Base-by-base conservation (phyloP, 2,329 filamentous ascomycete genomes). In the Aspergillus clavatus region DNA sequence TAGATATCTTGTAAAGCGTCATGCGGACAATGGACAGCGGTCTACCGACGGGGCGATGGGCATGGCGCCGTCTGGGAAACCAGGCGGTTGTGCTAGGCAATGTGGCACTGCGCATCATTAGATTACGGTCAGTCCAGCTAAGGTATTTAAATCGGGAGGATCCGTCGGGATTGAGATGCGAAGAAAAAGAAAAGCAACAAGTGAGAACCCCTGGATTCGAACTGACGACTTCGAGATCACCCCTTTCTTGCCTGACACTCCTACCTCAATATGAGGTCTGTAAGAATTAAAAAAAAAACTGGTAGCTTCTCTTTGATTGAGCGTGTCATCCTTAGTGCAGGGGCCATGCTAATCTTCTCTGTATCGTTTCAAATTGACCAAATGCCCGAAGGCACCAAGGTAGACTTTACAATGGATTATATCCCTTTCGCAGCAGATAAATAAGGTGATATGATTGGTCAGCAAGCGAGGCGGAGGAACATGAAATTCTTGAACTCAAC, bases 261-360 rank as follows among this genome's bases (percentile, higher is more conserved):
- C 26, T 23, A 53, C 49, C 48, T 52, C 44, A 2, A 54, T 48
- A 54, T 23, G n/a, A 44, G 37, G 36, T 27, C 40, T 38, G 43
- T 45, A 54, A 53, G 46, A 46, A 38, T 38, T 31, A 11, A 46
- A 58, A 79, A 82, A 83, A 84, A 82, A 80, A 81, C 73, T 75
- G 75, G 76, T 77, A 80, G 81, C 78, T 80, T 83, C 82, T 85
- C 83, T 86, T 84, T 84, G 81, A 81, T 82, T 81, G 77, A 84
- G 82, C 83, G 84, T 89, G 86, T 90, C 87, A 91, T 90, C 87
- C 87, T 91, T 91, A 90, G 87, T 82, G 79, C 79, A 82, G 79
- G 79, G 83, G 83, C 83, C 83, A 86, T 86, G 83, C 84, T 86
- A 86, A 84, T 84, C 79, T 84, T 84, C 81, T 84, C 80, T 83